Percentiles rank a stretch among this genome's conserved stretches.
Conservation (phyloP, 768 basidiomycete species). For the Suillus luteus region DNA sequence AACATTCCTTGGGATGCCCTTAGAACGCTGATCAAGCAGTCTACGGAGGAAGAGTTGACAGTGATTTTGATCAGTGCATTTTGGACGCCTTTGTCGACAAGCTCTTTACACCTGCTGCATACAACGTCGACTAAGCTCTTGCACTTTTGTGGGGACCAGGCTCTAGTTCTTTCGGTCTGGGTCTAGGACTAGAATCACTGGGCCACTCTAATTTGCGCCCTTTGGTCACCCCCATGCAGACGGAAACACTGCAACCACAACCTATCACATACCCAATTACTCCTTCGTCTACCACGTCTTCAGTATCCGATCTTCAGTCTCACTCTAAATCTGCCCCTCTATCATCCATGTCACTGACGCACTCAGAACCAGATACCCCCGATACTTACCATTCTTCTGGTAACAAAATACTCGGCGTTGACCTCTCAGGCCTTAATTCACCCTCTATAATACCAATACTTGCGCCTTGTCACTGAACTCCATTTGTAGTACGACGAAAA, state of each 20-base stretch:
- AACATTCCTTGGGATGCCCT: slow-evolving; percentile 95
- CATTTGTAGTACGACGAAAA: slow-evolving; percentile 59
- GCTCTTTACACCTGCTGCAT: slow-evolving; percentile 85
- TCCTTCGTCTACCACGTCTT: slow-evolving; percentile 49
- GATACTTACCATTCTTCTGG: slow-evolving; percentile 48
- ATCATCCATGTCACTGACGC: slow-evolving; percentile 45
- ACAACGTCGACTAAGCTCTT: slow-evolving; percentile 77
- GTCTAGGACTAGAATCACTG: slow-evolving; percentile 42
- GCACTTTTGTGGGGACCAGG: slow-evolving; percentile 37
- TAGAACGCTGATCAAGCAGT: slow-evolving; percentile 91
- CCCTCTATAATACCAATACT: slow-evolving; percentile 77
- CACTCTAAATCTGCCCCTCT: slow-evolving; percentile 50
- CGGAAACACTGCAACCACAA: slow-evolving; percentile 39
- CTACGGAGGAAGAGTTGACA: slow-evolving; percentile 93
- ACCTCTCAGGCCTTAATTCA: slow-evolving; percentile 66
- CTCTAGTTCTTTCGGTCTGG: slow-evolving; percentile 45
- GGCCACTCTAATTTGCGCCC: slow-evolving; percentile 43
- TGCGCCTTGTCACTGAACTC: slow-evolving; percentile 41
- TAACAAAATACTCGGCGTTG: slow-evolving; percentile 49
- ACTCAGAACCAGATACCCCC: slow-evolving; percentile 52
- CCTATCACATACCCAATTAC: slow-evolving; percentile 36
- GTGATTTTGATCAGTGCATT: slow-evolving; percentile 91
- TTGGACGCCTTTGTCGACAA: slow-evolving; percentile 92
- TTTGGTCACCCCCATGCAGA: slow-evolving; percentile 45
- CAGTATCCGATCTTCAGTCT: slow-evolving; percentile 48